Percentiles rank a stretch among this genome's conserved stretches.
phyloP scores from a whole-genome alignment of 2,329 filamentous ascomycete genomes.

The Apiospora pterosperma region DNA sequence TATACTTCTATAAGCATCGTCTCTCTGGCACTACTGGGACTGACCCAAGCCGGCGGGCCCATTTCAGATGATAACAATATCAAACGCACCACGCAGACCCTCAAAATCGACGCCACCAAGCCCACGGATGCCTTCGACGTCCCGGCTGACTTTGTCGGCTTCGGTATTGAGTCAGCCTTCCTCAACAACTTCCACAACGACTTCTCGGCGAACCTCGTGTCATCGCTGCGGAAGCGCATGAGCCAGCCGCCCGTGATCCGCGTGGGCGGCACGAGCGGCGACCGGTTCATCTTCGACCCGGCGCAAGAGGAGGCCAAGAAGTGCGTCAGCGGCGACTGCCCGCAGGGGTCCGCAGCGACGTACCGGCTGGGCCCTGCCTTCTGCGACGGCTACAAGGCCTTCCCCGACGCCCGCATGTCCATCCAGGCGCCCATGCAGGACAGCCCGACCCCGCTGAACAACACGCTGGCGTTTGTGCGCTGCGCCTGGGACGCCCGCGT shows the following conservation, averaged over 20 bases:
- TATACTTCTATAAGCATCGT: background rate
- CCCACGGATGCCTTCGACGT: constrained; percentile 1
- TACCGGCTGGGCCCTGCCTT: constrained; percentile 7
- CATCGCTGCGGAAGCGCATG: constrained; percentile 6
- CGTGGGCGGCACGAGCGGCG: constrained; percentile 12
- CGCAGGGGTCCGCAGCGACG: background rate
- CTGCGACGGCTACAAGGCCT: constrained; percentile 9
- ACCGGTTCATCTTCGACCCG: constrained; percentile 7
- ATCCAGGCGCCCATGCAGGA: constrained; percentile 9
- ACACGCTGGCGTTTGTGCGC: constrained; percentile 7
- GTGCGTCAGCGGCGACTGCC: constrained; percentile 7
- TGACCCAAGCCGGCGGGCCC: background rate
- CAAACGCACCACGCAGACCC: constrained; percentile 1
- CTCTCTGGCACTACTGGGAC: background rate
- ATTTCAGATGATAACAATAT: background rate
- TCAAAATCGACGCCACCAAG: background rate
- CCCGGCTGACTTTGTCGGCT: constrained; percentile 9
- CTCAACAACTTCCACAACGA: constrained; percentile 8
- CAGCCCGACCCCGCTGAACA: constrained; percentile 1
- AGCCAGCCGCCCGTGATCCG: constrained; percentile 3
- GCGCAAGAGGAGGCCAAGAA: constrained; percentile 3
- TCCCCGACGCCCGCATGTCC: constrained; percentile 5
- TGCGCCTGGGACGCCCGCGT: constrained; percentile 1
- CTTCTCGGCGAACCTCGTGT: constrained; percentile 9
- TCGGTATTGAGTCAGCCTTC: constrained; percentile 10